Evolutionary conservation across 169 alveolate genomes (phyloP), one percentile per base, ranked within the genome.

Genomic region (Plasmodium gonderi): DNA sequence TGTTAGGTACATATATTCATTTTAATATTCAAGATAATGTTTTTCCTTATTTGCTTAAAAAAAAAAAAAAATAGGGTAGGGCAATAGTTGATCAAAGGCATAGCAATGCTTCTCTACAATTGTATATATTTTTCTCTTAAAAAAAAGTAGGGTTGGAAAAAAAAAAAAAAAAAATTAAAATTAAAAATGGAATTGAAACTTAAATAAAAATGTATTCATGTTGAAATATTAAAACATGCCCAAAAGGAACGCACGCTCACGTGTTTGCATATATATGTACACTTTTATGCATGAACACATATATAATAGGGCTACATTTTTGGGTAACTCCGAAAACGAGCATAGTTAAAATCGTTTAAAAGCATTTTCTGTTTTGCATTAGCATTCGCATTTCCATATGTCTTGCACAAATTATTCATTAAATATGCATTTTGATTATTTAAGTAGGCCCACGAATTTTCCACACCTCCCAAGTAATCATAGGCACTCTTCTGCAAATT

Each of bases 381-480:
- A 44, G 44, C 92, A 75, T 74, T 51, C 64, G 45, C 68, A 85
- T 60, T 85, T 67, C 67, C 92, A 75, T 85, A 67, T 12, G 67
- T 17, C 36, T 74, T 75, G 23, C 68, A 51, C 67, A 76, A 60
- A 42, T 54, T 76, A 67, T 85, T 85, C 68, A 85, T n/a, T 47
- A 75, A 40, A 67, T 54, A 76, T 64, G 68, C 79, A 45, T 85
- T 85, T 42, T 40, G 92, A 40, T 40, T 75, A 76, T 75, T 75
- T 76, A 60, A 44, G 79, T 54, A 85, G 17, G 33, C 44, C 36
- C 42, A 49, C 29, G 65, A 45, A 26, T 85, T 74, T 67, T 85
- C 67, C 67, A 47, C 78, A 8, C 60, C 40, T 26, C 54, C 68
- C 79, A 65, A 42, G 65, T 85, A 85, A 33, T 85, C 92, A 51